phyloP scores from a whole-genome alignment of 1,139 yeast genomes.

The Yamadazyma diospyri region DNA sequence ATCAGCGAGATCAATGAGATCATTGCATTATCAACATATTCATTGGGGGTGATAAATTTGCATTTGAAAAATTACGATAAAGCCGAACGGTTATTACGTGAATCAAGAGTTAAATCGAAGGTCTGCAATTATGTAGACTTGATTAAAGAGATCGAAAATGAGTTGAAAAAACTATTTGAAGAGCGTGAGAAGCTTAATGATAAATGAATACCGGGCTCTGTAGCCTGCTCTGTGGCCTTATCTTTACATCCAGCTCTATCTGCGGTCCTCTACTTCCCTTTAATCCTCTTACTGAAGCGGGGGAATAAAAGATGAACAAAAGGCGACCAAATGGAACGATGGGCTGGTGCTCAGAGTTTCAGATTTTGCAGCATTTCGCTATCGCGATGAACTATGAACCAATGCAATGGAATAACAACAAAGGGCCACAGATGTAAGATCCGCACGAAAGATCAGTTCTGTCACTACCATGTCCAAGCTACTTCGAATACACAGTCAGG shows the following conservation, averaged over 20 bases:
- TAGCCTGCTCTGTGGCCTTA: no score
- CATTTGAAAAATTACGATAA: slow-evolving; percentile 52
- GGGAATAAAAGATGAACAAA: no score
- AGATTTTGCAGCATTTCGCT: no score
- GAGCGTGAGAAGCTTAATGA: slow-evolving; percentile 20
- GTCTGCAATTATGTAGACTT: slow-evolving; percentile 65
- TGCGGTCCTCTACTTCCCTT: no score
- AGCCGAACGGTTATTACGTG: slow-evolving; percentile 63
- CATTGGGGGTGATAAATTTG: slow-evolving; percentile 74
- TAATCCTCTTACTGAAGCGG: no score
- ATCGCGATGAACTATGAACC: no score
- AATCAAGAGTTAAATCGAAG: slow-evolving; percentile 68
- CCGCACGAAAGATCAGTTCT: slow-evolving; percentile 19
- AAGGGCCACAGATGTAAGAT: slow-evolving; percentile 31
- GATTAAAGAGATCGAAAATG: slow-evolving; percentile 62
- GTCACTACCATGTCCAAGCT: slow-evolving; percentile 27
- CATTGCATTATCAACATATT: slow-evolving; percentile 78
- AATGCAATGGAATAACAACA: slow-evolving; percentile 31
- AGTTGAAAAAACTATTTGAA: slow-evolving; percentile 48
- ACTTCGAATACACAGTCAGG: no score
- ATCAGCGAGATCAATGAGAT: slow-evolving; percentile 43
- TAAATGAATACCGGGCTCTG: no score
- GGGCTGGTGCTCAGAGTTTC: no score
- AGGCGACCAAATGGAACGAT: no score
- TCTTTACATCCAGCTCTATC: no score